A percentile compares a stretch with the other conserved stretches of the same genome.
Evolutionary conservation across 2,329 filamentous ascomycete species (phyloP).

Genomic region (Botrytis porri): DNA sequence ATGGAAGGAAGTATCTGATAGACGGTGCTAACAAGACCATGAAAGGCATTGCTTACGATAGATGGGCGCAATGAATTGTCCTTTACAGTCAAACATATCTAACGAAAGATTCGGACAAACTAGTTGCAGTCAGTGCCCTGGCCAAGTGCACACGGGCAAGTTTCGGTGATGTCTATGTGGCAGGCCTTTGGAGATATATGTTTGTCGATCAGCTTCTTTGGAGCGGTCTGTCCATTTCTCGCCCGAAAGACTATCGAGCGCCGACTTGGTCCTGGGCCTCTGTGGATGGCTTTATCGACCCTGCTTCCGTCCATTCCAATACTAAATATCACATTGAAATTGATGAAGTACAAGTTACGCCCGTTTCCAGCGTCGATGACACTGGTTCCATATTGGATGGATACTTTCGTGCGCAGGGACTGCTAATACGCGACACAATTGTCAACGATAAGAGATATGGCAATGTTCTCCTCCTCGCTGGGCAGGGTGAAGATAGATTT

Average conservation of each 20-base stretch:
- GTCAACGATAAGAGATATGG: fast-evolving
- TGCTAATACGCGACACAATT: neutral
- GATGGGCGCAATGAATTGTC: neutral
- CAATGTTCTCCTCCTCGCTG: fast-evolving
- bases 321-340: neutral
- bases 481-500: fast-evolving
- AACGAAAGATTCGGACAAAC: neutral
- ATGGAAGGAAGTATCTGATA: neutral
- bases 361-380: neutral
- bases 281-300: fast-evolving
- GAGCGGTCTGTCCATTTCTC: fast-evolving
- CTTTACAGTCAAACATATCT: neutral
- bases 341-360: neutral
- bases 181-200: neutral
- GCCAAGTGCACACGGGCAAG: neutral
- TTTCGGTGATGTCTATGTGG: neutral
- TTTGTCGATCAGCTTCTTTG: neutral
- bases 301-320: neutral
- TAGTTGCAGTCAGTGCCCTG: slow-evolving; percentile 1
- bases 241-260: neutral
- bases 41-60: neutral
- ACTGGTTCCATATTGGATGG: neutral
- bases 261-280: slow-evolving; percentile 16
- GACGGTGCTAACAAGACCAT: too few relatives aligned
- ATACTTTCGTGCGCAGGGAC: neutral